These are phyloP conservation scores for Diaporthe sp. DNA, from an alignment of 2,329 filamentous ascomycete species.

Conservation along the genomic window DNA sequence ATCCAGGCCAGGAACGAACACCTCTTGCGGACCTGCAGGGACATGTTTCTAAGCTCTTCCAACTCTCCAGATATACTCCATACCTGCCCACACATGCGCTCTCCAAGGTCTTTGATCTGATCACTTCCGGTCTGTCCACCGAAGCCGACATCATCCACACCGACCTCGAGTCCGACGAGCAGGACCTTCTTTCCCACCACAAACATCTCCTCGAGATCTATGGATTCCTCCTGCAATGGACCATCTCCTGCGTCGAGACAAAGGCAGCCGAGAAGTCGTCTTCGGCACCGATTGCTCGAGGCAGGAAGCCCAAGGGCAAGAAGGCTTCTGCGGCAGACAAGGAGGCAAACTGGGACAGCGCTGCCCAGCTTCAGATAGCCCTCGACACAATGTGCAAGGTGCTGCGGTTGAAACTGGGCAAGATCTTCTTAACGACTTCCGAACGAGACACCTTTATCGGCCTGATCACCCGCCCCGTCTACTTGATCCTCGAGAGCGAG, in stretches of 20 bases:
- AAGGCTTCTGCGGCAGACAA: constrained; percentile 76
- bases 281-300: constrained; percentile 76
- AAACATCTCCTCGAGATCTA: constrained; percentile 95
- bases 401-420: constrained; percentile 89
- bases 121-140: constrained; percentile 86
- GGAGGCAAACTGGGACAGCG: constrained; percentile 89
- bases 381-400: constrained; percentile 97
- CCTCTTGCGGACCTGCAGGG: constrained; percentile 51
- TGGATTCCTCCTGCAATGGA: constrained; percentile 95
- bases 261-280: constrained; percentile 93
- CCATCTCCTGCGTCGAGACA: constrained; percentile 91
- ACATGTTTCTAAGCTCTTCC: constrained; percentile 74
- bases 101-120: constrained; percentile 92
- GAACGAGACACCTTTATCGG: constrained; percentile 96
- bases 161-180: constrained; percentile 92
- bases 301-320: constrained; percentile 79
- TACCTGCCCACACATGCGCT: constrained; percentile 85
- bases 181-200: constrained; percentile 87
- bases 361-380: constrained; percentile 86
- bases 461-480: constrained; percentile 91
- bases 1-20: neutral
- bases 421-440: constrained; percentile 95
- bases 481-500: constrained; percentile 94
- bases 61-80: constrained; percentile 81
- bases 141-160: constrained; percentile 89